Conservation (phyloP, 2,329 filamentous ascomycete species). For the Dothideomycetidae sp. region DNA sequence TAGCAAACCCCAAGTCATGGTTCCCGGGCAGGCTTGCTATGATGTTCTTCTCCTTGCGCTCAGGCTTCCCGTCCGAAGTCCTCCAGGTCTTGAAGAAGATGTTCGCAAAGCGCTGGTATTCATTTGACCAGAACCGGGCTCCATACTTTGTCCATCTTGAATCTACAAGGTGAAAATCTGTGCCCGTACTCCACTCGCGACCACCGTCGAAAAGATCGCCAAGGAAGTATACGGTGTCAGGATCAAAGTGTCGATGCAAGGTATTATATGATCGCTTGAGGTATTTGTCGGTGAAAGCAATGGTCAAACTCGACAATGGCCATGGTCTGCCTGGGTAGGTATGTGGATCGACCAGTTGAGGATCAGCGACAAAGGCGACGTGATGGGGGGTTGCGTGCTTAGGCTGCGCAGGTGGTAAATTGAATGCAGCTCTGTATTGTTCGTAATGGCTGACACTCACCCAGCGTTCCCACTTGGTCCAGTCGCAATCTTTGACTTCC, state of each 20-base stretch:
- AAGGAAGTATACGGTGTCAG: constrained; percentile 79
- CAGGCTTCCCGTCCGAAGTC: constrained; percentile 43
- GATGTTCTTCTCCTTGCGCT: constrained; percentile 62
- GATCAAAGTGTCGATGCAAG: constrained; percentile 60
- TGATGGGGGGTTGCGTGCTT: constrained; percentile 65
- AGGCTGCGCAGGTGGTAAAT: constrained; percentile 42
- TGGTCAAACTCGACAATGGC: constrained; percentile 52
- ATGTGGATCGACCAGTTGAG: constrained; percentile 83
- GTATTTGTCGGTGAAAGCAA: constrained; percentile 76
- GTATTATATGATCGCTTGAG: constrained; percentile 68
- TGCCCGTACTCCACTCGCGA: constrained; percentile 72
- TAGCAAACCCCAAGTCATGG: constrained; percentile 85
- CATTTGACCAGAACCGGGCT: constrained; percentile 68
- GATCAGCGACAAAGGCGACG: constrained; percentile 73
- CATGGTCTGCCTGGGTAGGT: constrained; percentile 79
- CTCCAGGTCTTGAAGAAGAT: constrained; percentile 52
- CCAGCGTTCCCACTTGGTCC: constrained; percentile 88
- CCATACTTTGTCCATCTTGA: constrained; percentile 61
- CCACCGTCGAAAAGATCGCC: constrained; percentile 94
- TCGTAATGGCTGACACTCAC: constrained; percentile 34
- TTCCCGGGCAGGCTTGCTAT: constrained; percentile 84
- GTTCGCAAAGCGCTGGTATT: constrained; percentile 72
- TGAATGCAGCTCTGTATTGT: not conserved
- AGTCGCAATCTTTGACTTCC: constrained; percentile 58
- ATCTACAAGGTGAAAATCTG: constrained; percentile 40